Conservation (phyloP, 2,329 filamentous ascomycete species). For the Paracorniculantispora psalliotae region DNA sequence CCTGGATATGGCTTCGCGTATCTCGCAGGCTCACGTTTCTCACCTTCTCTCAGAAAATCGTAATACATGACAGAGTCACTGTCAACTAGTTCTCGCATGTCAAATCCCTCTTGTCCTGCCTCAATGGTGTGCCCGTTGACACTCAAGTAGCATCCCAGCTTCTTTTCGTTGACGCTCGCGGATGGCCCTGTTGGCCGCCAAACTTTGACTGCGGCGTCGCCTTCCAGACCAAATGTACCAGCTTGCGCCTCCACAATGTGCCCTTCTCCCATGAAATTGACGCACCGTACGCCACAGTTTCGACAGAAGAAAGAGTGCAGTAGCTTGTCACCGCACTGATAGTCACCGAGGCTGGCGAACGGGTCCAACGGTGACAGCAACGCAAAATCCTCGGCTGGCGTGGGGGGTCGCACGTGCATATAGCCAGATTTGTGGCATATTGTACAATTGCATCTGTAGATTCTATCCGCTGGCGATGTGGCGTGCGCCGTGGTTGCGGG, state of each 20-base stretch:
- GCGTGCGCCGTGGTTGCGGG: neutral
- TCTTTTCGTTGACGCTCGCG: neutral
- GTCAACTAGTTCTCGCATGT: constrained; percentile 32
- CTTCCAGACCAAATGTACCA: constrained; percentile 14
- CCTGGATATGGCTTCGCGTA: constrained; percentile 16
- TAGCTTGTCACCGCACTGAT: constrained; percentile 27
- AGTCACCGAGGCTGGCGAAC: constrained; percentile 35
- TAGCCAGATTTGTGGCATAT: constrained; percentile 44
- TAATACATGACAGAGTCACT: constrained; percentile 27
- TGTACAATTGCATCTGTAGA: constrained; percentile 42
- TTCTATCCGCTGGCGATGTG: neutral
- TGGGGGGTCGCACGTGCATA: constrained; percentile 38
- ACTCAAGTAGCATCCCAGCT: constrained; percentile 27
- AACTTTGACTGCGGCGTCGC: neutral
- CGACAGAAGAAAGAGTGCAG: constrained; percentile 43
- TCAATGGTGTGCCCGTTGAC: constrained; percentile 35
- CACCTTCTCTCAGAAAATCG: constrained; percentile 17
- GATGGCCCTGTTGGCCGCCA: neutral
- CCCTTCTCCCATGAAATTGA: constrained; percentile 32
- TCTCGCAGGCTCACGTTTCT: neutral
- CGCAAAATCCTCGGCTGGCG: constrained; percentile 37
- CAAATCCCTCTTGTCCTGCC: constrained; percentile 31
- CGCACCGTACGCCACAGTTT: constrained; percentile 39
- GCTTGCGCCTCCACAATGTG: constrained; percentile 20
- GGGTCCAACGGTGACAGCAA: constrained; percentile 38